Evolutionary conservation across 2,329 filamentous ascomycete species (phyloP).

Genomic region (Pseudogymnoascus verrucosus): DNA sequence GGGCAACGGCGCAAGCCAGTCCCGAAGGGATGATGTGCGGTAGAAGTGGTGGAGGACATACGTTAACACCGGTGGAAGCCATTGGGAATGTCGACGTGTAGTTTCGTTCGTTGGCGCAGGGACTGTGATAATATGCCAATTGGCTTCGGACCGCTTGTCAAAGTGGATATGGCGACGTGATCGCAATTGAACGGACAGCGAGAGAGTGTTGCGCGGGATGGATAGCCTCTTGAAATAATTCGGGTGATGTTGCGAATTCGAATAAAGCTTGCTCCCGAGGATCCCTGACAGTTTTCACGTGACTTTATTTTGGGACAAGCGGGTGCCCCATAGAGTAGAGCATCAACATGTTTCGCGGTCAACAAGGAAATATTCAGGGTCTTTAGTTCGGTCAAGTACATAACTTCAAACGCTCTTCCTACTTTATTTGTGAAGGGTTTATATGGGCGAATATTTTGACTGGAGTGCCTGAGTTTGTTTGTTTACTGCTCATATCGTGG

Average conservation of each 20-base stretch:
- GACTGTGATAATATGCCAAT: constrained; percentile 4
- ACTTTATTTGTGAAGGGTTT: constrained; percentile 2
- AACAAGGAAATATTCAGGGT: constrained; percentile 8
- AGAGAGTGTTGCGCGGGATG: constrained; percentile 7
- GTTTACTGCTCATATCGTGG: neutral
- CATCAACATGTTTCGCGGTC: constrained; percentile 4
- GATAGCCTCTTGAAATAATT: constrained; percentile 8
- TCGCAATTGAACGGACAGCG: constrained; percentile 1
- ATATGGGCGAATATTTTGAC: neutral
- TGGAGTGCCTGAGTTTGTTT: neutral
- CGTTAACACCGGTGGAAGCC: constrained; percentile 43
- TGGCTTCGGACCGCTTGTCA: neutral
- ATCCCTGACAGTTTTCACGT: constrained; percentile 6
- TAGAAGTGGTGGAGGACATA: constrained; percentile 30
- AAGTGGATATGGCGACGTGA: constrained; percentile 5
- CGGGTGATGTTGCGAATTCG: constrained; percentile 9
- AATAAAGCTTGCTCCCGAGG: constrained; percentile 10
- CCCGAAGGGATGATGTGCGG: neutral
- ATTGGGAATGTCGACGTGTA: constrained; percentile 17
- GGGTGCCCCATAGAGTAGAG: constrained; percentile 2
- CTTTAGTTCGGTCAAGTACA: neutral
- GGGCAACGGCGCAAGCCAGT: neutral
- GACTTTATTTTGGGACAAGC: constrained; percentile 9
- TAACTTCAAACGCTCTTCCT: neutral
- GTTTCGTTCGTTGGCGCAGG: constrained; percentile 8